Evolutionary conservation across 345 rosid genomes (phyloP).

Genomic region (Carallia pectinifolia): DNA sequence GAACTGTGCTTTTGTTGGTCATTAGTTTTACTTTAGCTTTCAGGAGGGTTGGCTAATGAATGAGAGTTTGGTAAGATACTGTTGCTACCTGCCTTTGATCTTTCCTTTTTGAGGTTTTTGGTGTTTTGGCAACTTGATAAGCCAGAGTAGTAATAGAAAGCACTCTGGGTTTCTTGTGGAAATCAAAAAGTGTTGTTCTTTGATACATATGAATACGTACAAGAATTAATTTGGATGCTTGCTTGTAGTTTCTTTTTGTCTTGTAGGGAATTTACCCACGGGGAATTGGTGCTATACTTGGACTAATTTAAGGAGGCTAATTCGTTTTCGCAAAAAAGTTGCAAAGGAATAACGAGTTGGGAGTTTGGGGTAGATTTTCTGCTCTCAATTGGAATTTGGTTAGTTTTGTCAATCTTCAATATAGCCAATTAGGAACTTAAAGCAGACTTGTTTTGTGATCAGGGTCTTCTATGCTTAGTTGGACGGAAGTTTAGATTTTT

Average conservation of each 20-base stretch:
- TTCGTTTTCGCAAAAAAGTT: neutral
- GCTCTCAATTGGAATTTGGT: slow-evolving; percentile 6
- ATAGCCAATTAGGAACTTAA: slow-evolving; percentile 1
- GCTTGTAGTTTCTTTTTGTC: neutral
- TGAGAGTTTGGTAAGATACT: neutral
- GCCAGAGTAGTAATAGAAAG: neutral
- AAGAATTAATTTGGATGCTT: neutral
- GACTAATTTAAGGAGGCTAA: neutral
- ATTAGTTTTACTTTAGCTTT: neutral
- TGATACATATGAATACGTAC: neutral
- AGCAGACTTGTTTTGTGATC: neutral
- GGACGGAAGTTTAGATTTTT: neutral
- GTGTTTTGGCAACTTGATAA: neutral
- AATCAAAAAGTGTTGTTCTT: neutral
- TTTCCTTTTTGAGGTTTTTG: neutral
- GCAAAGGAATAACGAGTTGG: neutral
- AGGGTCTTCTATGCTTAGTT: slow-evolving; percentile 6
- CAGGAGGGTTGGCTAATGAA: neutral
- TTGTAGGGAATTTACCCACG: neutral
- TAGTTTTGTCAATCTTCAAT: neutral
- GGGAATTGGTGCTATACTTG: neutral
- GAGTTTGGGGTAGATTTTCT: slow-evolving; percentile 4
- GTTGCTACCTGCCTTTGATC: neutral
- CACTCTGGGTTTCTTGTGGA: neutral
- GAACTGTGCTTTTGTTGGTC: neutral